Evolutionary conservation across 164 flowering plant genomes (phyloP).

Genomic region (Litsea cubeba): DNA sequence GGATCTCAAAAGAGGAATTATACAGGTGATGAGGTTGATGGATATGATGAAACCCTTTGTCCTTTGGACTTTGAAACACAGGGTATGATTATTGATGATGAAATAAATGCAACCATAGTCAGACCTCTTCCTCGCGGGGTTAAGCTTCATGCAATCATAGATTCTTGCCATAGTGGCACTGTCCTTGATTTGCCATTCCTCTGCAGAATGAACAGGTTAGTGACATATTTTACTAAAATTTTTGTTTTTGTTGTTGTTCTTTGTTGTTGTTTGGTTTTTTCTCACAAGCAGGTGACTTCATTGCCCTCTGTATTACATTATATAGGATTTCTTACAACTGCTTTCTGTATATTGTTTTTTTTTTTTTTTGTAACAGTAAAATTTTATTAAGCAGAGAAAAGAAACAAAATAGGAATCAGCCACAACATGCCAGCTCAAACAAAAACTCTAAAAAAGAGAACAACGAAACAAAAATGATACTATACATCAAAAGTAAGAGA

Average conservation of each 20-base stretch:
- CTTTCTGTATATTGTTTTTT: neutral
- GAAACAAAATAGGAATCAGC: too few species aligned
- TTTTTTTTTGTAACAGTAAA: too few species aligned
- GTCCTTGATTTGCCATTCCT: slow-evolving; percentile 61
- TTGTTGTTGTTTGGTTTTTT: neutral
- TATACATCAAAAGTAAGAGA: too few species aligned
- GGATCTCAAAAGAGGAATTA: slow-evolving; percentile 49
- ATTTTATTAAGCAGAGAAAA: too few species aligned
- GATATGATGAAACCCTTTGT: slow-evolving; percentile 70
- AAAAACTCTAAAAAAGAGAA: too few species aligned
- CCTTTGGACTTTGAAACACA: slow-evolving; percentile 58
- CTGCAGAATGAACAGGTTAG: slow-evolving; percentile 58
- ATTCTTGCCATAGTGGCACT: slow-evolving; percentile 77
- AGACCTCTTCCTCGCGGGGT: slow-evolving; percentile 60
- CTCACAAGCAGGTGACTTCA: neutral
- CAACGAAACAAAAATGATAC: too few species aligned
- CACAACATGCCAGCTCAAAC: too few species aligned
- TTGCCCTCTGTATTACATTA: neutral
- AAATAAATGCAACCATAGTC: slow-evolving; percentile 59
- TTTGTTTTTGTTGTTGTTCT: neutral
- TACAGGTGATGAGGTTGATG: slow-evolving; percentile 65
- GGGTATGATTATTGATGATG: slow-evolving; percentile 71
- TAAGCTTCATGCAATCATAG: slow-evolving; percentile 72
- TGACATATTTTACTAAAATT: neutral
- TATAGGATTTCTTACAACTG: neutral